Base-by-base conservation (phyloP, 2,329 filamentous ascomycete genomes). In the Epichloe elymi region DNA sequence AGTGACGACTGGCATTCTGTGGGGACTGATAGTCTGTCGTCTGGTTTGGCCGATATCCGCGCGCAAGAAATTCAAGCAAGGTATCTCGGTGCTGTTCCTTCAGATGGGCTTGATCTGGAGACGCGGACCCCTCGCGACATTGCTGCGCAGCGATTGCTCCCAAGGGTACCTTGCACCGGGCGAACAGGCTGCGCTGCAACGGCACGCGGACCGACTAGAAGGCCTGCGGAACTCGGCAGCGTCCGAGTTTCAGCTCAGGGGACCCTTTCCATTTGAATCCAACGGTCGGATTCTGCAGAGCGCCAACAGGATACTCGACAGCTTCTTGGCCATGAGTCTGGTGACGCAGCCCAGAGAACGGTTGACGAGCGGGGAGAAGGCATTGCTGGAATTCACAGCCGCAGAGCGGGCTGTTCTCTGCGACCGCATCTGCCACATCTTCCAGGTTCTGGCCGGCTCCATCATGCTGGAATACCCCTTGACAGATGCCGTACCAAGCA, bases 101-200 rank as follows among this genome's bases (percentile, higher is more conserved):
- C 85, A 91, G 49, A 90, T 96, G 84, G 86, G 87, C 8, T 74
- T 96, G 35, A 88, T 95, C 57, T 96, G 90, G 90, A 91, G 88
- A 67, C 80, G 88, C 37, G 88, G 93, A 7, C 90, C 90, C 0
- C 71, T 95, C n/a, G 83, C 85, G 3, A 81, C 83, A 10, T 75
- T 94, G 53, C 70, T 82, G 1, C 76, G 80, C 50, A 77, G 73
- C 50, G 71, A 76, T 59, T 70, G 67, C 54, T 70, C 72, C 4
- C 70, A 74, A 20, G 78, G 79, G 2, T 95, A 93, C 65, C 87
- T 95, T 74, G 83, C 83, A 57, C 77, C 87, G 1, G 78, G 83
- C n/a, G 90, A 95, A 66, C 88, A 93, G 62, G 78, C 85, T 3
- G 83, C 87, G 38, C 74, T 96, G 52, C 88, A 93, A 60, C 79